These are phyloP conservation scores for Solanum etuberosum DNA, from an alignment of 257 asterid genomes.

Conservation along the genomic window DNA sequence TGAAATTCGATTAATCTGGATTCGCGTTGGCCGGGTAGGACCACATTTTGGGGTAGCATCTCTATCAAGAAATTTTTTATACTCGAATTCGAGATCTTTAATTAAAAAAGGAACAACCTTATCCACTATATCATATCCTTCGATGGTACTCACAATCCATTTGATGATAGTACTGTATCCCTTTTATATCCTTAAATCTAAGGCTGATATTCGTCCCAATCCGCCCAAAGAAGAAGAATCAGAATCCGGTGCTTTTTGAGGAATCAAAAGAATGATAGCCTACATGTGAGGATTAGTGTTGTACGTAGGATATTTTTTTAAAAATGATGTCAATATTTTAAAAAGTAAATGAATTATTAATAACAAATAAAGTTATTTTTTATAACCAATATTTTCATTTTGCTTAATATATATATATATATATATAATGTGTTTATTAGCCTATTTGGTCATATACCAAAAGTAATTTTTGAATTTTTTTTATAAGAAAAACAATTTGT, in stretches of 20 bases:
- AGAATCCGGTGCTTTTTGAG: not conserved
- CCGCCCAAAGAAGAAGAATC: not conserved
- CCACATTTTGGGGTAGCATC: not conserved
- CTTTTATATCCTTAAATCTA: conserved; percentile 17
- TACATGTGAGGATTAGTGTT: not conserved
- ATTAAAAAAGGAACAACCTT: too few species aligned
- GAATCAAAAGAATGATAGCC: conserved; percentile 2
- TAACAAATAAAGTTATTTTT: not conserved
- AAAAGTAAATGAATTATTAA: not conserved
- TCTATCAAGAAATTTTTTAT: too few species aligned
- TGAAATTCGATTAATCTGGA: not conserved
- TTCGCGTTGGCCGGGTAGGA: too few species aligned
- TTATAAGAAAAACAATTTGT: not conserved
- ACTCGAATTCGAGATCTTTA: not conserved
- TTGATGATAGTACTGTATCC: not conserved
- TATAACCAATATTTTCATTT: too few species aligned
- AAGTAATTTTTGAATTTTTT: not conserved
- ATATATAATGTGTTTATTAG: too few species aligned
- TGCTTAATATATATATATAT: not conserved
- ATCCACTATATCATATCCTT: not conserved
- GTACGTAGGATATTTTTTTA: too few species aligned
- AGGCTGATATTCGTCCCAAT: conserved; percentile 12
- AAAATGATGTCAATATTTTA: not conserved
- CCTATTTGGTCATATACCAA: not conserved
- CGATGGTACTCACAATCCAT: not conserved